Evolutionary conservation across 305 asterid genomes (phyloP), one percentile per base, ranked within the genome.

Genomic region (Fraxinus platypoda): DNA sequence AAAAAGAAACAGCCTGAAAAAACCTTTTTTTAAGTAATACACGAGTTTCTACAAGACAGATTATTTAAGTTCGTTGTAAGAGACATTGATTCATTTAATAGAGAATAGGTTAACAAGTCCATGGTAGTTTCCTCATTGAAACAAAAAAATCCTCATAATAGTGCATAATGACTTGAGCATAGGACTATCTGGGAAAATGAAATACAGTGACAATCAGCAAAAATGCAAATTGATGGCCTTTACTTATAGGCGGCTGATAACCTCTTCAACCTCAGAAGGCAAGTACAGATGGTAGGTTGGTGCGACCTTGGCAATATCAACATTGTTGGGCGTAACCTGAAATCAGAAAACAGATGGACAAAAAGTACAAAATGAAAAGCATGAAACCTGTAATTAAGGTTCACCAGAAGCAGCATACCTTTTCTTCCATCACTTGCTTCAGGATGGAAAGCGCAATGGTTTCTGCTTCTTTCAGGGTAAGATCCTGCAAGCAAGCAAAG

Each of bases 351-450:
- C 8, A 37, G 78, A 46, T 66, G 54, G 74, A 25, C 71, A 46
- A 35, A 11, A 2, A n/a, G 9, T 19, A 23, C 3, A n/a, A 52
- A 33, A 43, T 74, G 49, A 3, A 30, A 12, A 77, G 6, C 74
- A 26, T 28, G 41, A 28, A 30, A 70, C 31, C 31, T 28, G 52
- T 23, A 59, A 52, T 3, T 23, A 52, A 12, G 4, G 12, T 62
- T 43, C 35, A 64, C 13, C 34, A 6, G 9, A 49, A 28, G 21
- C 85, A 31, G 72, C 73, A 75, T 82, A 94, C 99, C 96, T 95
- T 95, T 84, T 95, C 98, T 93, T 94, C 99, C 99, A 95, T 94
- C 75, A 95, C 99, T 88, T 94, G 98, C 88, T 92, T 94, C 23
- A 94, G 95, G 87, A 94, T 94, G 82, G 98, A 91, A 54, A 95